phyloP scores from a whole-genome alignment of 1,139 yeast species.

The Citeromyces hawaiiensis region DNA sequence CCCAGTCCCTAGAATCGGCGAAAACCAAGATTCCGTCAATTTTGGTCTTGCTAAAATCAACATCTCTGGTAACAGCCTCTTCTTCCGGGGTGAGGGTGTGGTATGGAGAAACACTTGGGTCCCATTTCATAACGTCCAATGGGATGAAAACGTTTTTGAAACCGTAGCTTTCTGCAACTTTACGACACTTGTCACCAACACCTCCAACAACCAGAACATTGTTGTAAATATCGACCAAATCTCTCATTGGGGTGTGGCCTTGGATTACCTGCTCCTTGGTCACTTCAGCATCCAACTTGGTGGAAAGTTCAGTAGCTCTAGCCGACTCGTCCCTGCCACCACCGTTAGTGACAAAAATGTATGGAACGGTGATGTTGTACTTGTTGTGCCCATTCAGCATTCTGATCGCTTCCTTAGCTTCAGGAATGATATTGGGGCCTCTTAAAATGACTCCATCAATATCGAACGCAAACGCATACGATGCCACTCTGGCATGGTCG shows the following conservation, averaged over 20 bases:
- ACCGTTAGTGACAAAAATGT: constrained; percentile 78
- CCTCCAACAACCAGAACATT: constrained; percentile 81
- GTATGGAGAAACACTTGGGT: constrained; percentile 74
- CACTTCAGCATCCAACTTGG: constrained; percentile 44
- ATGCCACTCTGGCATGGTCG: constrained; percentile 62
- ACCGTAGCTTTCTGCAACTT: constrained; percentile 68
- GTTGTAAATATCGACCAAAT: constrained; percentile 47
- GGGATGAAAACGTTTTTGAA: constrained; percentile 67
- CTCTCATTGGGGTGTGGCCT: constrained; percentile 86
- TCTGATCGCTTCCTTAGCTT: constrained; percentile 57
- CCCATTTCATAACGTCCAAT: constrained; percentile 73
- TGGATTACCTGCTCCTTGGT: constrained; percentile 72
- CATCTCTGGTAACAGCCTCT: constrained; percentile 31
- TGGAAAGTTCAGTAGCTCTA: constrained; percentile 54
- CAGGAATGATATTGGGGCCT: constrained; percentile 71
- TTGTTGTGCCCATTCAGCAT: constrained; percentile 66
- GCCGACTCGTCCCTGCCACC: constrained; percentile 74
- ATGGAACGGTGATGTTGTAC: constrained; percentile 73
- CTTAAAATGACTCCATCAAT: constrained; percentile 75
- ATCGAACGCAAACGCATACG: constrained; percentile 79
- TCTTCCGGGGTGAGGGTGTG: constrained; percentile 68
- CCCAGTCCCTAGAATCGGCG: constrained; percentile 84
- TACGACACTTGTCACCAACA: constrained; percentile 67
- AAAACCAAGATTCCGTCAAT: constrained; percentile 68
- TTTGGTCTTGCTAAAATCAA: constrained; percentile 48